Evolutionary conservation across 257 asterid species (phyloP).

Genomic region (Datura wrightii): DNA sequence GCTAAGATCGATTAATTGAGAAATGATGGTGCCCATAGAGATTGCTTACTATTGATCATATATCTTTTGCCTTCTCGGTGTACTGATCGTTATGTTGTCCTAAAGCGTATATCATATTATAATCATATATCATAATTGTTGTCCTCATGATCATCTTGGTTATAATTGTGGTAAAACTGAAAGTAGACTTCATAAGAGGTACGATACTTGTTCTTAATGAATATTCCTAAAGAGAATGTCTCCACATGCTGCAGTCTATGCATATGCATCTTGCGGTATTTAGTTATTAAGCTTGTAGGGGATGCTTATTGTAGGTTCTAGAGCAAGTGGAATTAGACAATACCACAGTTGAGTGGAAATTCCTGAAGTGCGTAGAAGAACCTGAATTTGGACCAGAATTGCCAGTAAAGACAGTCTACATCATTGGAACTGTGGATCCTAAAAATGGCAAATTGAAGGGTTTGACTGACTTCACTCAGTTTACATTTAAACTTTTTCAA

Average conservation of each 20-base stretch:
- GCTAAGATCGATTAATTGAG: no score
- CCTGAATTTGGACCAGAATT: conserved; percentile 92
- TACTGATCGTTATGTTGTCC: no score
- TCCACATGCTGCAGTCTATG: not conserved
- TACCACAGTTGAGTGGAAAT: conserved; percentile 59
- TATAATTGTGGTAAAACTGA: not conserved
- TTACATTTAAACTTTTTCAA: not conserved
- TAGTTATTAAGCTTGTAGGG: conserved; percentile 5
- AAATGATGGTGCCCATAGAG: no score
- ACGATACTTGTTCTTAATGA: not conserved
- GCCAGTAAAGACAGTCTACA: conserved; percentile 64
- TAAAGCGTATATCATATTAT: no score
- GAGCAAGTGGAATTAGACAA: conserved; percentile 54
- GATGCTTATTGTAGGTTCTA: conserved; percentile 60
- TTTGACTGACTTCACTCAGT: conserved; percentile 34
- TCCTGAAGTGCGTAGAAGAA: conserved; percentile 66
- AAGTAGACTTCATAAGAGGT: not conserved
- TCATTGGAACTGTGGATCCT: conserved; percentile 54
- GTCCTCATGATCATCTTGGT: not conserved
- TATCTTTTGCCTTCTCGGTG: no score
- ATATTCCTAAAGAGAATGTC: not conserved
- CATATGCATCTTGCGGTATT: not conserved
- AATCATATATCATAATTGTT: not conserved
- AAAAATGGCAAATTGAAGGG: conserved; percentile 59
- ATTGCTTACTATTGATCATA: no score